Evolutionary conservation across 768 basidiomycete genomes (phyloP).

Genomic region (Steccherinum ochraceum): DNA sequence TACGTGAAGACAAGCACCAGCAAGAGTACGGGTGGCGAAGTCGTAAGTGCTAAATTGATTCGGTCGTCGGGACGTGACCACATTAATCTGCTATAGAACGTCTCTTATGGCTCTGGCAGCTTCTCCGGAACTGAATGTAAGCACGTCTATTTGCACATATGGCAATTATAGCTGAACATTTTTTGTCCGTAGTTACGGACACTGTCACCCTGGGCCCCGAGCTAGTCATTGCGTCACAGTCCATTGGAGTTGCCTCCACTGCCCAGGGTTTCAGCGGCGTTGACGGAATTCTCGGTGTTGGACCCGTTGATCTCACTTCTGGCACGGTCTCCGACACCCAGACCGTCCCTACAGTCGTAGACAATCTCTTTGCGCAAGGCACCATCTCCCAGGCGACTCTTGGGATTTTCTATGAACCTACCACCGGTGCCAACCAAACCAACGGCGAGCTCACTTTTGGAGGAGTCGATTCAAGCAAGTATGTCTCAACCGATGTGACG

Average conservation of each 20-base stretch:
- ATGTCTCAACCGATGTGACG: not conserved
- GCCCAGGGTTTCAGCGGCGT: constrained; percentile 38
- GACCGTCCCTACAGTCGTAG: constrained; percentile 48
- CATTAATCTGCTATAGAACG: constrained; percentile 27
- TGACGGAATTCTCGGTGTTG: constrained; percentile 51
- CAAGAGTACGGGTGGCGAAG: constrained; percentile 30
- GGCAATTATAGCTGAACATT: not conserved
- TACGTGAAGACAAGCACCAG: constrained; percentile 43
- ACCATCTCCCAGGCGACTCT: constrained; percentile 38
- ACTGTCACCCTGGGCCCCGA: constrained; percentile 34
- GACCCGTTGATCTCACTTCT: constrained; percentile 43
- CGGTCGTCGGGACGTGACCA: not conserved
- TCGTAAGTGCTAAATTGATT: constrained; percentile 26
- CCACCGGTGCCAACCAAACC: constrained; percentile 25
- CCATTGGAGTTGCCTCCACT: constrained; percentile 40
- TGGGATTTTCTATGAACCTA: constrained; percentile 48
- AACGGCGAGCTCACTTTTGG: constrained; percentile 58
- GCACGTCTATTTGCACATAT: no score
- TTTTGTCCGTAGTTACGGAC: constrained; percentile 33
- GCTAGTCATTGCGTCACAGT: constrained; percentile 41
- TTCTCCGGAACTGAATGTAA: constrained; percentile 43
- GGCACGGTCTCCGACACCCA: constrained; percentile 34
- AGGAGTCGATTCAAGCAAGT: constrained; percentile 42
- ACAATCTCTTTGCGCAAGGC: constrained; percentile 46
- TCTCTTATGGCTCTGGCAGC: constrained; percentile 48